These are phyloP conservation scores for Saccharomyces pastorianus DNA, from an alignment of 1,139 yeast species.

Conservation along the genomic window DNA sequence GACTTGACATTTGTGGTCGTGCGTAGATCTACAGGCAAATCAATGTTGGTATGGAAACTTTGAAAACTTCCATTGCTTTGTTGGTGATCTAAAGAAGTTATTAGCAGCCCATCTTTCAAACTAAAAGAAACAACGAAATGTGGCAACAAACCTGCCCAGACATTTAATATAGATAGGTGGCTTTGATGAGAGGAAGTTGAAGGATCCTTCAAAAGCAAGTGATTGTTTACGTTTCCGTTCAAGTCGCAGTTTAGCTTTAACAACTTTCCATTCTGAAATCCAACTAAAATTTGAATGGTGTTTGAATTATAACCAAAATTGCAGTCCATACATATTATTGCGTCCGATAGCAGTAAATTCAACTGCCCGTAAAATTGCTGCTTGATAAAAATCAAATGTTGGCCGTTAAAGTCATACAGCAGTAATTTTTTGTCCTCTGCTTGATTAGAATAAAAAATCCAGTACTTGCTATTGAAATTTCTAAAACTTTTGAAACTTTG, in stretches of 20 bases:
- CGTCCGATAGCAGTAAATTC: neutral
- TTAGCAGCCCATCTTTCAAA: conserved; percentile 2
- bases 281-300: neutral
- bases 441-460: neutral
- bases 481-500: neutral
- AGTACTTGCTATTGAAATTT: neutral
- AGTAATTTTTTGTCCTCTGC: neutral
- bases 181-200: neutral
- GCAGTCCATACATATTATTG: neutral
- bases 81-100: neutral
- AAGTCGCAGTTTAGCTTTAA: neutral
- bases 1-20: neutral
- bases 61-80: neutral
- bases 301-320: neutral
- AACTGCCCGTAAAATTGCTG: conserved; percentile 1
- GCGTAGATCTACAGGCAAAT: neutral
- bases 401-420: neutral
- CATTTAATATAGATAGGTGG: neutral
- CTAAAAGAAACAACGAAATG: conserved; percentile 1
- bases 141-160: conserved; percentile 2
- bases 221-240: neutral
- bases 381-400: neutral
- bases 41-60: neutral
- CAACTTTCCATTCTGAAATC: neutral
- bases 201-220: conserved; percentile 1